A percentile compares a stretch with the other conserved stretches of the same genome.
Evolutionary conservation across 306 rosid species (phyloP).

Genomic region (Acacia crassicarpa): DNA sequence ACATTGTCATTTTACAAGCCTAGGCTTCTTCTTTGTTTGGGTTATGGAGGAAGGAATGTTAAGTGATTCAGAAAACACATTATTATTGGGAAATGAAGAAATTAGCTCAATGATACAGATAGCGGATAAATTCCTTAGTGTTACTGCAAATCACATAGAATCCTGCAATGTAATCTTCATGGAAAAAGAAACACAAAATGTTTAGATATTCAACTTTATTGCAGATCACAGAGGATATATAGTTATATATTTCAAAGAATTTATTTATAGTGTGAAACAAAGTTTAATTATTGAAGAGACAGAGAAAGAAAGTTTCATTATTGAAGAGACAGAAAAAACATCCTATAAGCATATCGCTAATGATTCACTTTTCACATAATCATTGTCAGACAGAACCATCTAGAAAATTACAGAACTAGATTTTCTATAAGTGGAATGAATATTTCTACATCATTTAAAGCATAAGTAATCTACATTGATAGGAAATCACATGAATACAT

Average conservation of each 20-base stretch:
- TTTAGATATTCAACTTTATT: no score
- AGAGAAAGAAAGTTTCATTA: background rate
- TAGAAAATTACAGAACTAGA: slow-evolving; percentile 1
- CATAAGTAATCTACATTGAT: slow-evolving; percentile 49
- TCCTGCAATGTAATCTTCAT: no score
- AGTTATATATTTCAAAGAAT: no score
- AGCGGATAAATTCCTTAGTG: background rate
- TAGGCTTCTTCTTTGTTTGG: slow-evolving; percentile 54
- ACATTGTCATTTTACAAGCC: slow-evolving; percentile 45
- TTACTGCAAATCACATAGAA: background rate
- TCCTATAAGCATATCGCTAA: slow-evolving; percentile 14
- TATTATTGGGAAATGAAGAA: background rate
- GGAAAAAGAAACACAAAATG: no score
- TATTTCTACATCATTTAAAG: slow-evolving; percentile 36
- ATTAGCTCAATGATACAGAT: slow-evolving; percentile 9
- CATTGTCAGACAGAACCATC: background rate
- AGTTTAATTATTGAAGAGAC: background rate
- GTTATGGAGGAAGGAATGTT: slow-evolving; percentile 32
- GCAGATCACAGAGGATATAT: no score
- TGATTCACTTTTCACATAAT: background rate
- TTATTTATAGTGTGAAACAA: background rate
- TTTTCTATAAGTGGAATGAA: slow-evolving; percentile 44
- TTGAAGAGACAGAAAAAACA: background rate
- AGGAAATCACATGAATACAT: slow-evolving; percentile 36
- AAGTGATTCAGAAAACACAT: slow-evolving; percentile 28